Evolutionary conservation across 495 filamentous ascomycete species (phyloP).

Genomic region (Talaromyces ruber): DNA sequence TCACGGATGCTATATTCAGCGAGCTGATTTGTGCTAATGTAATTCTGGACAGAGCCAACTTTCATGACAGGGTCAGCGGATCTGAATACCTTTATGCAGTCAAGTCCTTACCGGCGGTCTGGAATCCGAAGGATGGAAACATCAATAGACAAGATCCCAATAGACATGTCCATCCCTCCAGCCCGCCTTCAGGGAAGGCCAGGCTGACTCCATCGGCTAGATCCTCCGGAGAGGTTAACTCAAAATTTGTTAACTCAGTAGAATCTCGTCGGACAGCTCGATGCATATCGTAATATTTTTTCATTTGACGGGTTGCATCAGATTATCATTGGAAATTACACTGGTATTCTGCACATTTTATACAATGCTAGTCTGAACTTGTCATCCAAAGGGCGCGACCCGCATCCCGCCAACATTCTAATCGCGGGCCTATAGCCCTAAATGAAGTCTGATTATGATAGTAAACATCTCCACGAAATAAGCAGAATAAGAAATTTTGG

Average conservation of each 20-base stretch:
- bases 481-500: neutral
- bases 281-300: neutral
- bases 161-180: slow-evolving; percentile 52
- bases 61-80: slow-evolving; percentile 13
- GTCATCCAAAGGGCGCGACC: neutral
- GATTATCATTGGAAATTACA: too few relatives aligned
- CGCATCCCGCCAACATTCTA: neutral
- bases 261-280: neutral
- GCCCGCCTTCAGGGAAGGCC: slow-evolving; percentile 54
- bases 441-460: neutral
- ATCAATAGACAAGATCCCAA: slow-evolving; percentile 52
- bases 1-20: slow-evolving; percentile 41
- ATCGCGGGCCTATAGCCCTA: neutral
- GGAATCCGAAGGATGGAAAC: slow-evolving; percentile 55
- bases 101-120: slow-evolving; percentile 21
- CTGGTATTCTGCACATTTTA: too few relatives aligned
- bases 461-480: neutral
- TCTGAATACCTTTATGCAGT: neutral
- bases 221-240: neutral
- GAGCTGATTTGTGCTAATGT: slow-evolving; percentile 53
- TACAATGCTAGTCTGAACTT: too few relatives aligned
- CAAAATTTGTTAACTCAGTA: neutral
- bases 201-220: neutral
- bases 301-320: too few relatives aligned
- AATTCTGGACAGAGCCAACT: slow-evolving; percentile 55